Evolutionary conservation across 306 rosid species (phyloP).

Genomic region (Ormosia semicastrata): DNA sequence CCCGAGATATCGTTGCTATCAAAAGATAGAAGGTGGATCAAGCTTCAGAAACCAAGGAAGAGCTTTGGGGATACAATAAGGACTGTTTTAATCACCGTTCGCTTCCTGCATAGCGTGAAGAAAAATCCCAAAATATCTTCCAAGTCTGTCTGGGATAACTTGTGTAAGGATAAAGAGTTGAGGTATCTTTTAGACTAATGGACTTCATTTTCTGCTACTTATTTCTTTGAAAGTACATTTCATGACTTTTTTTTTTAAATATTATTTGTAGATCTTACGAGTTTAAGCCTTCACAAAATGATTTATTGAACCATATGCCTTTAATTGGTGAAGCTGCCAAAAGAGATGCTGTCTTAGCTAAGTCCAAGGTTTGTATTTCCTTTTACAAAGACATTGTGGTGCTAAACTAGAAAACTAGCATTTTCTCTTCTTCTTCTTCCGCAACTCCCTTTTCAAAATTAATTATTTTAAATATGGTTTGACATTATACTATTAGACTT

Average conservation of each 20-base stretch:
- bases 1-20: constrained; percentile 66
- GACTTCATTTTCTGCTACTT: background rate
- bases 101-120: constrained; percentile 52
- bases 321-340: constrained; percentile 41
- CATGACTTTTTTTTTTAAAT: constrained; percentile 1
- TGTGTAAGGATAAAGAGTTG: constrained; percentile 48
- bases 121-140: constrained; percentile 43
- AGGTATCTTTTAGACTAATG: constrained; percentile 39
- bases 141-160: constrained; percentile 57
- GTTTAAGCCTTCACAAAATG: constrained; percentile 35
- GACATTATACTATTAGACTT: background rate
- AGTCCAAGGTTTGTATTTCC: constrained; percentile 61
- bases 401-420: constrained; percentile 7
- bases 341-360: constrained; percentile 28
- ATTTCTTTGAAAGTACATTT: background rate
- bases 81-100: constrained; percentile 56
- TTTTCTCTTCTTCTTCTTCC: background rate
- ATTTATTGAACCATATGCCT: constrained; percentile 35
- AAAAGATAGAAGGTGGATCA: constrained; percentile 60
- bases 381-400: background rate
- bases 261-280: constrained; percentile 47
- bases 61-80: constrained; percentile 52
- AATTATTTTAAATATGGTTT: background rate
- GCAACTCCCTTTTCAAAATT: background rate
- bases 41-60: constrained; percentile 71